Base-by-base conservation (phyloP, 2,329 filamentous ascomycete species). In the Botrytis deweyae region DNA sequence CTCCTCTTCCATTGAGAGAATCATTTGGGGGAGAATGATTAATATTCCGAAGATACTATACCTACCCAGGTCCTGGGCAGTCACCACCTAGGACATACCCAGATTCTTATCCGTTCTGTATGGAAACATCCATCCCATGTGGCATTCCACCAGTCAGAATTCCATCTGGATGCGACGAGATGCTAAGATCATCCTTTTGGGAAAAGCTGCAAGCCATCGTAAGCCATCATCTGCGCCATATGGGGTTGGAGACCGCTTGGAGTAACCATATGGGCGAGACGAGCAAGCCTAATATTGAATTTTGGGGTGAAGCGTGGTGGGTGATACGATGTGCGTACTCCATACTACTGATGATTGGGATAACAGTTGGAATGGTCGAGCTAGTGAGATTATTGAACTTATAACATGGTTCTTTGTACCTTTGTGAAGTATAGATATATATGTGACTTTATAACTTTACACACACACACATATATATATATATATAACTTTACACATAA, bases 231-330 rank as follows among this genome's bases (percentile, higher is more conserved):
- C 33, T 36, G 20, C 64, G 20, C 42, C 64, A 49, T 49, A n/a
- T 38, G 49, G 49, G 49, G 49, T 38, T 25, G 64, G 29, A 20
- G 20, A n/a, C 49, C 14, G 14, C 25, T 66, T n/a, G 64, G 62
- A 36, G 64, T 66, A 66, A 66, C 44, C 44, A 38, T 25, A 25
- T 36, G n/a, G 6, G 44, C 44, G 44, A 49, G 63, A 49, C 42
- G 29, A 66, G 63, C 29, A n/a, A 49, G 64, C 29, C 64, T 22
- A 49, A 66, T 66, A 66, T 66, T 66, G 64, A 46, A 49, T 49
- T 66, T 66, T 16, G 33, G 42, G 29, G 42, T 25, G 63, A 66
- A 22, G 63, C 44, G 12, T 66, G 42, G 29, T 36, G 18, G 42
- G 29, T 36, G 18, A 25, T 44, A 44, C 55, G 59, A 62, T 38